Evolutionary conservation across 2,329 filamentous ascomycete genomes (phyloP), one percentile per base, ranked within the genome.

Genomic region (Pestalotiopsis sp.): DNA sequence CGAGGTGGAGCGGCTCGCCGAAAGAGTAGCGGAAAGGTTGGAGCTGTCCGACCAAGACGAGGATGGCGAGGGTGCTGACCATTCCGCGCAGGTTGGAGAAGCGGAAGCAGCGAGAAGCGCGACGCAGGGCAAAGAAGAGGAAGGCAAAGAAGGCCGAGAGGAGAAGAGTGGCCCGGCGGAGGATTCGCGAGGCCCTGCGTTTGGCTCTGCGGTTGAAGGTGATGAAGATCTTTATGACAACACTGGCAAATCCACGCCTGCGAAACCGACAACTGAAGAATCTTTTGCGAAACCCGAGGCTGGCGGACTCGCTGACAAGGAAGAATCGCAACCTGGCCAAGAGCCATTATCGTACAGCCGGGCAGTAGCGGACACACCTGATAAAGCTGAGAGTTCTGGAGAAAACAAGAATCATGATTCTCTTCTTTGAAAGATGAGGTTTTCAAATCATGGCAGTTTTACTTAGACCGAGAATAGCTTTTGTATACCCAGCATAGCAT

Each of bases 1-100:
- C 23, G 84, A 87, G 73, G 77, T 87, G 2, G 77, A 72, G 17
- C 73, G 75, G 66, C 69, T 81, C 66, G 74, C 77, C 13, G 74
- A 77, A 31, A 74, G 75, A 63, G 73, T 81, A 36, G 77, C 76
- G 57, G 69, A 76, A 72, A 76, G 72, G 74, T 74, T 76, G 72
- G 72, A 71, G 64, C 69, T 72, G 65, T 68, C 70, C 59, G 66
- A 63, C 23, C 38, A 57, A 57, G n/a, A 57, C 2, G 66, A 36
- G 66, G 56, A 65, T 63, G 68, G 66, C 59, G 27, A 38, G 57
- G 68, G 31, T 66, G 64, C 68, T 68, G 57, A 67, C 58, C 38
- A 64, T 13, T 41, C 31, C 20, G 31, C 13, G n/a, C 62, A 70
- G 68, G 62, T 66, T 56, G 52, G 36, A 25, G 39, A 39, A n/a